Evolutionary conservation across 2,329 filamentous ascomycete genomes (phyloP), one percentile per base, ranked within the genome.

Genomic region (Colletotrichum australisinense): DNA sequence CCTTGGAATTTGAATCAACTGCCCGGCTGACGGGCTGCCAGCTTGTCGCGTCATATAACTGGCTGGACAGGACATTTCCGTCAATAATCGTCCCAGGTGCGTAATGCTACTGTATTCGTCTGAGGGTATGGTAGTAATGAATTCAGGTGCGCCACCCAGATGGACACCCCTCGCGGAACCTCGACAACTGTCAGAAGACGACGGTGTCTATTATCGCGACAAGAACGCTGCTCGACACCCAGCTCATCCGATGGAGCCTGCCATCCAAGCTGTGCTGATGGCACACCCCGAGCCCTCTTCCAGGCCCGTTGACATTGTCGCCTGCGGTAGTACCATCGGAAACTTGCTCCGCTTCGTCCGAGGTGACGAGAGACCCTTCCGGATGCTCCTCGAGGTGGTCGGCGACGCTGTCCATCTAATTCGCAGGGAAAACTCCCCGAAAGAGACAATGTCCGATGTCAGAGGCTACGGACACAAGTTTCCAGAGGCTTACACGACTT

Each of bases 381-480:
- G 91, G 2, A 89, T 93, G 72, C 81, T 88, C 3, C 84, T 92
- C 5, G 88, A 93, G 73, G 78, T 84, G 0, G 80, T 93, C 1
- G 83, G 86, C 1, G 80, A 86, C 19, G 91, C 89, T 0, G 85
- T 93, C 0, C 92, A 94, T 80, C 86, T 94, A 62, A 79, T 92
- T 14, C 88, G 92, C 1, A 85, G 88, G 26, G 91, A 93, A 76
- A 90, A 89, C 57, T 86, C 88, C 0, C 90, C 91, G 0, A 87
- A 79, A 0, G 89, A 92, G 75, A 78, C 84, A 0, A 90, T 94
- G 5, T 75, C 81, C 0, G 84, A 84, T n/a, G 81, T 94, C 0
- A 76, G 76, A 19, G 93, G 92, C 0, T 93, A 86, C 76, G 92
- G 92, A 0, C 91, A 94, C 76, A 86, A 89, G 0, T 94, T 94